Conservation (phyloP, 352 stramenopile genomes). For the Phytophthora podocarpi region DNA sequence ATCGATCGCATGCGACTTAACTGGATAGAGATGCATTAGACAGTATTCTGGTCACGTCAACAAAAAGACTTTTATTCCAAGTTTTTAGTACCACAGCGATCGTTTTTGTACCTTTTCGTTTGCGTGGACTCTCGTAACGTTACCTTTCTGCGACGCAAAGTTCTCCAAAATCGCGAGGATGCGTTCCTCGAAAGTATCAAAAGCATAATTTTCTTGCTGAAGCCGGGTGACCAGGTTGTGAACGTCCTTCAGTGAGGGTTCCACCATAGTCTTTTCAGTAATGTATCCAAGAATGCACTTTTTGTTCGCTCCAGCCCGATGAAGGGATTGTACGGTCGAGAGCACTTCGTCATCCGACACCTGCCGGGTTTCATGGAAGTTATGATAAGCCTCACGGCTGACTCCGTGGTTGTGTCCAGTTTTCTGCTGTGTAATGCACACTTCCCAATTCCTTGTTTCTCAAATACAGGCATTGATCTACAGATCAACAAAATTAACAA, state of each 20-base stretch:
- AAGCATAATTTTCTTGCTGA: not conserved
- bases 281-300: slow-evolving; percentile 17
- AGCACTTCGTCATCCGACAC: slow-evolving; percentile 2
- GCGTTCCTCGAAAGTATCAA: slow-evolving; percentile 4
- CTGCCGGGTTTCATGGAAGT: not conserved
- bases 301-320: not conserved
- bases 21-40: slow-evolving; percentile 7
- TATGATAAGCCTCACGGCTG: not conserved
- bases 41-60: not conserved
- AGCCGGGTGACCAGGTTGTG: slow-evolving; percentile 4
- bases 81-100: no score
- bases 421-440: not conserved
- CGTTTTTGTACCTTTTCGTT: slow-evolving; percentile 16
- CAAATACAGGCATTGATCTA: slow-evolving; percentile 4
- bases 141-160: not conserved
- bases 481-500: no score
- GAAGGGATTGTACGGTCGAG: not conserved
- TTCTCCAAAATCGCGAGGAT: slow-evolving; percentile 4
- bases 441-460: not conserved
- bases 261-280: not conserved
- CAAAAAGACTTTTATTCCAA: no score
- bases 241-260: slow-evolving; percentile 7
- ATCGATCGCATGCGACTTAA: slow-evolving; percentile 3
- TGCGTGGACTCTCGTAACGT: not conserved
- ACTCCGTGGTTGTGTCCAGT: slow-evolving; percentile 9